Percentiles rank a stretch among this genome's conserved stretches.
Evolutionary conservation across 192 early-diverging fungal genomes (phyloP).

Genomic region (Diversispora epigaea): DNA sequence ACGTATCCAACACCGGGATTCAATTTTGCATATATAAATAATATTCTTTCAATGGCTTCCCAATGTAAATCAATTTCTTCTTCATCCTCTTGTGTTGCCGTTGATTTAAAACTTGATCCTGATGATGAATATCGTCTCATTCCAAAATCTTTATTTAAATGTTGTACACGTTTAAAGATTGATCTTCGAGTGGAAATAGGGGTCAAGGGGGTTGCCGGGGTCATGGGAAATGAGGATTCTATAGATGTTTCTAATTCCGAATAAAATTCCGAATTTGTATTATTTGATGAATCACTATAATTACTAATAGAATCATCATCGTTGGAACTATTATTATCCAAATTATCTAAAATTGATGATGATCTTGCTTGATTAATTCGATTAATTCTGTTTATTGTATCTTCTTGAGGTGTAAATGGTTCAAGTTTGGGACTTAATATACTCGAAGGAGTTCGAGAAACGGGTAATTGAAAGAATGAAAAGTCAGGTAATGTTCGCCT

Average conservation of each 20-base stretch:
- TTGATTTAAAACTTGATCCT: conserved; percentile 1
- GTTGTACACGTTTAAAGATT: conserved; percentile 64
- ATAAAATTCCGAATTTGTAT: background rate
- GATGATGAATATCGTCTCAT: conserved; percentile 43
- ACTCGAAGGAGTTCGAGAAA: conserved; percentile 54
- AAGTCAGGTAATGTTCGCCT: conserved; percentile 72
- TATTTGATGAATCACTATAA: background rate
- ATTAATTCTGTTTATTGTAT: conserved; percentile 26
- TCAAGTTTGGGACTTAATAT: conserved; percentile 44
- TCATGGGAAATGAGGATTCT: conserved; percentile 17
- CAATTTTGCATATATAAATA: conserved; percentile 78
- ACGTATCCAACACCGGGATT: conserved; percentile 82
- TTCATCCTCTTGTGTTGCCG: conserved; percentile 24
- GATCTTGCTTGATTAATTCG: conserved; percentile 35
- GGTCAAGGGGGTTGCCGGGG: conserved; percentile 34
- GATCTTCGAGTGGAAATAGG: conserved; percentile 51
- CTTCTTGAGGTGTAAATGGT: conserved; percentile 13
- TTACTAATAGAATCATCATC: background rate
- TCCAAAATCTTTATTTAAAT: conserved; percentile 63
- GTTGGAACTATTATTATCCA: conserved; percentile 14
- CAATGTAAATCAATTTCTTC: conserved; percentile 64
- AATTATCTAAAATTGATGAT: conserved; percentile 37
- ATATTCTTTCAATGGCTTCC: conserved; percentile 74
- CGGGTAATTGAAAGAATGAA: conserved; percentile 69
- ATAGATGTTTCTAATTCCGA: background rate